These are phyloP conservation scores for Scheffersomyces stipitis DNA, from an alignment of 805 yeast genomes.

Conservation along the genomic window DNA sequence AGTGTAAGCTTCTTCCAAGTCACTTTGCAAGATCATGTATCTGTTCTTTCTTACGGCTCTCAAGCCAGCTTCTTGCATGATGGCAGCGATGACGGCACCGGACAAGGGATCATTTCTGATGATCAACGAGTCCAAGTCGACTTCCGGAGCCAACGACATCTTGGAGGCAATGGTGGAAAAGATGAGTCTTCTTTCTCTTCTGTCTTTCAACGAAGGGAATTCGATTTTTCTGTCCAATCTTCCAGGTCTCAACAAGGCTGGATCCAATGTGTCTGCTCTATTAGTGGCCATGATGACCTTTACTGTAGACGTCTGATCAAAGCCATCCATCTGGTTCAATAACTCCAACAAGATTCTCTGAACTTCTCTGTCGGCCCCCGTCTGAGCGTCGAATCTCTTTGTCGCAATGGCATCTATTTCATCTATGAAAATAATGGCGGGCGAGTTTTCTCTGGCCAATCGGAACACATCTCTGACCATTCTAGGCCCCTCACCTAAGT, in stretches of 20 bases:
- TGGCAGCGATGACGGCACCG: constrained; percentile 97
- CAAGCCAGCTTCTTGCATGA: constrained; percentile 99
- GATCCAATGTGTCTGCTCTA: constrained; percentile 96
- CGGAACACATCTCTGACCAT: constrained; percentile 99
- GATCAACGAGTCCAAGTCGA: constrained; percentile 90
- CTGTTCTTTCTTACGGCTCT: constrained; percentile 98
- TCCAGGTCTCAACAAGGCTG: constrained; percentile 97
- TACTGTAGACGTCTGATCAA: constrained; percentile 91
- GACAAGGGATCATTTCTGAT: constrained; percentile 95
- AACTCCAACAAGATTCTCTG: constrained; percentile 95
- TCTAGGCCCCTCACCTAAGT: constrained; percentile 98
- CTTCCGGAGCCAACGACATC: constrained; percentile 98
- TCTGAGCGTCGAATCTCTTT: constrained; percentile 98
- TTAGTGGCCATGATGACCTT: constrained; percentile 99
- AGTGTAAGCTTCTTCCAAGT: constrained; percentile 96
- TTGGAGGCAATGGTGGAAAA: constrained; percentile 94
- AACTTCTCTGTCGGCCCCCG: constrained; percentile 99
- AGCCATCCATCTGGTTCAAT: constrained; percentile 98
- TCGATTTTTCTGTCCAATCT: constrained; percentile 97
- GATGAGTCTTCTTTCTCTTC: constrained; percentile 96
- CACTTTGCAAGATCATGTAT: constrained; percentile 93
- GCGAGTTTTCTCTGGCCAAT: constrained; percentile 95
- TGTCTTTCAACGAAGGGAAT: constrained; percentile 92
- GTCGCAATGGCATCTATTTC: constrained; percentile 99
- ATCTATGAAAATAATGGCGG: constrained; percentile 95